Evolutionary conservation across 1,284 basidiomycete genomes (phyloP).

Genomic region (Tilletia setariae): DNA sequence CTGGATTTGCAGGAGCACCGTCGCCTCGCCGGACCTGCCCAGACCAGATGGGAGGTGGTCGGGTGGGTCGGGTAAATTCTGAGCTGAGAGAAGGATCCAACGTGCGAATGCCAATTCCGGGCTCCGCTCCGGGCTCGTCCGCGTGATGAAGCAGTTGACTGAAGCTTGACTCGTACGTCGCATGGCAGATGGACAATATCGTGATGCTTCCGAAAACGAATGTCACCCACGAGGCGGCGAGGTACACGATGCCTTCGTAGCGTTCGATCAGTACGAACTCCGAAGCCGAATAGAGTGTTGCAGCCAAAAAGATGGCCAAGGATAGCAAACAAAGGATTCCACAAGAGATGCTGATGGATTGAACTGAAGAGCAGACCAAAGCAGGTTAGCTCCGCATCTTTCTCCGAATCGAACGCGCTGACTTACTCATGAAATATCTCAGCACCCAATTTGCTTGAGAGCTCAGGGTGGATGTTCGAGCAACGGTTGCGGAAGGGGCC

Average conservation of each 20-base stretch:
- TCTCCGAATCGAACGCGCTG: too few relatives aligned
- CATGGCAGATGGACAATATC: slow-evolving; percentile 5
- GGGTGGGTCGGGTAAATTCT: too few relatives aligned
- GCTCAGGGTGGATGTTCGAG: not conserved
- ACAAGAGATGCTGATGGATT: slow-evolving; percentile 8
- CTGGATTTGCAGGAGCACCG: too few relatives aligned
- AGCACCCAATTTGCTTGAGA: not conserved
- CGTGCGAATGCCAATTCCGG: too few relatives aligned
- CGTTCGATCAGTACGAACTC: not conserved
- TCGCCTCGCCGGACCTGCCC: too few relatives aligned
- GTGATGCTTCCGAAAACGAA: not conserved
- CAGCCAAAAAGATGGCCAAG: not conserved
- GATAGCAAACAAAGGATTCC: not conserved
- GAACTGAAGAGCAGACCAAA: not conserved
- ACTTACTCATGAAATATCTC: slow-evolving; percentile 1
- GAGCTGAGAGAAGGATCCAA: too few relatives aligned
- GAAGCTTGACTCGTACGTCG: slow-evolving; percentile 8
- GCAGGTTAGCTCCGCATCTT: not conserved
- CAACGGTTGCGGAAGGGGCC: not conserved
- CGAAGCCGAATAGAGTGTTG: not conserved
- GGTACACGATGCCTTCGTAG: not conserved
- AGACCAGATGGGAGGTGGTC: too few relatives aligned
- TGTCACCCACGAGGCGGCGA: slow-evolving; percentile 5
- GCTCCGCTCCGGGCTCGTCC: too few relatives aligned
- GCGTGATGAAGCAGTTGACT: not conserved